Conservation (phyloP, 2,329 filamentous ascomycete species). For the Alternaria burnsii region DNA sequence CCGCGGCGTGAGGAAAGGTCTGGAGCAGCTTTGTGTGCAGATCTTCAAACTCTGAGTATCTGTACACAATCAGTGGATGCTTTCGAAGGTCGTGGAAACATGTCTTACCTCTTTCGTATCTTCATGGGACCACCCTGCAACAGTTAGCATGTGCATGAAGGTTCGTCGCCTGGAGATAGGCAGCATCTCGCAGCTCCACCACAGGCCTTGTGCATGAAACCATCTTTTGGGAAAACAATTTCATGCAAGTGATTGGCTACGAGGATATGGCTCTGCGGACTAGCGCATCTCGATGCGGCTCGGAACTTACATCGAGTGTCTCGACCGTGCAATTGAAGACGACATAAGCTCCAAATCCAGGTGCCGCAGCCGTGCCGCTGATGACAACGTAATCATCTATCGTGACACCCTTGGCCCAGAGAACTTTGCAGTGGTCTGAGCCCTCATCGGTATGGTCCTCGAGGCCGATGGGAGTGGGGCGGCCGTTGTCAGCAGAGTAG, state of each 20-base stretch:
- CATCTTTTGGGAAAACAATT: conserved; percentile 10
- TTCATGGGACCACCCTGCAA: conserved; percentile 64
- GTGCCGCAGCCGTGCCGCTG: conserved; percentile 58
- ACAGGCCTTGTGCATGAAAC: conserved; percentile 20
- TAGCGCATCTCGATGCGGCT: conserved; percentile 26
- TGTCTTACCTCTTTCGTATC: conserved; percentile 64
- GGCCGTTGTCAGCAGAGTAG: conserved; percentile 45
- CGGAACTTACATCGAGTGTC: conserved; percentile 75
- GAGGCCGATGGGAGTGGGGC: conserved; percentile 62
- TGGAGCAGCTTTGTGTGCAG: conserved; percentile 75
- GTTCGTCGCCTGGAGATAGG: conserved; percentile 10
- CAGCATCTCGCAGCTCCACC: conserved; percentile 7
- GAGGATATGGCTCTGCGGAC: conserved; percentile 18
- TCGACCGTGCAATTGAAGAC: conserved; percentile 92
- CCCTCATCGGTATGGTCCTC: conserved; percentile 70
- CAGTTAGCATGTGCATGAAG: conserved; percentile 18
- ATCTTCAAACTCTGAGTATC: conserved; percentile 94
- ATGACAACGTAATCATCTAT: conserved; percentile 71
- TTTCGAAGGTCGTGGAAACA: neutral
- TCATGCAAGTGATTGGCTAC: conserved; percentile 25
- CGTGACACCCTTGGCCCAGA: conserved; percentile 69
- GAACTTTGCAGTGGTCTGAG: conserved; percentile 63
- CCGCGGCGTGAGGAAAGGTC: conserved; percentile 84
- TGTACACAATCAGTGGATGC: conserved; percentile 38
- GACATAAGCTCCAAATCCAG: conserved; percentile 83